Evolutionary conservation across 2,329 filamentous ascomycete genomes (phyloP).

Genomic region (Monosporascus cannonballus): DNA sequence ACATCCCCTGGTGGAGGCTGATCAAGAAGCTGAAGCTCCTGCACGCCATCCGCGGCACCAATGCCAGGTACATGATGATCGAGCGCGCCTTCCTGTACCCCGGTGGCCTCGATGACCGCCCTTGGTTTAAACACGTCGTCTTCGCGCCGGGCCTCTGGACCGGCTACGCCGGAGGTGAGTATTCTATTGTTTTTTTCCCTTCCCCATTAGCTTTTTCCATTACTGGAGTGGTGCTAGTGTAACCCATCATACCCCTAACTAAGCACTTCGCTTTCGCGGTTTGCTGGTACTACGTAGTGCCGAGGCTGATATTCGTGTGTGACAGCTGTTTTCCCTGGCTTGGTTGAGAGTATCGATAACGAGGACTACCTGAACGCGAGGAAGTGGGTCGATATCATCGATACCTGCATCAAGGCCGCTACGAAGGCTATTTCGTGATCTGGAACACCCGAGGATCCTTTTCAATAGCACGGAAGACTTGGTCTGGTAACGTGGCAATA

Average conservation of each 20-base stretch:
- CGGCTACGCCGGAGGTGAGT: constrained; percentile 72
- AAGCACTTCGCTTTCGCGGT: background rate
- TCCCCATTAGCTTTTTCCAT: constrained; percentile 5
- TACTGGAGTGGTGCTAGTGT: background rate
- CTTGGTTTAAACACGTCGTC: constrained; percentile 93
- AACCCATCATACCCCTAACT: constrained; percentile 2
- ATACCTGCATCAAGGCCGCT: constrained; percentile 42
- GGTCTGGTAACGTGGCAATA: too few relatives aligned
- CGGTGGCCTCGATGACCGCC: constrained; percentile 68
- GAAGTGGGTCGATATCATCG: constrained; percentile 55
- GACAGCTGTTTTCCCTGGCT: constrained; percentile 54
- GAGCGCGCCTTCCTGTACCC: constrained; percentile 76
- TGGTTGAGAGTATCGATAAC: constrained; percentile 56
- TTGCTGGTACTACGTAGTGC: too few relatives aligned
- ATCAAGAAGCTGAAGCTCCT: constrained; percentile 60
- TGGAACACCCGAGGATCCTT: too few relatives aligned
- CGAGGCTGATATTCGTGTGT: background rate
- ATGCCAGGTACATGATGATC: constrained; percentile 76
- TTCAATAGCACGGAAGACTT: too few relatives aligned
- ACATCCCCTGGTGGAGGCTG: constrained; percentile 75
- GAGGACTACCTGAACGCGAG: constrained; percentile 52
- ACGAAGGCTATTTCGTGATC: constrained; percentile 28
- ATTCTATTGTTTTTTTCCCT: background rate
- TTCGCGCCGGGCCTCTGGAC: constrained; percentile 91
- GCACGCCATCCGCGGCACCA: constrained; percentile 59